Evolutionary conservation across 768 basidiomycete genomes (phyloP), one percentile per base, ranked within the genome.

Genomic region (Calocera viscosa): DNA sequence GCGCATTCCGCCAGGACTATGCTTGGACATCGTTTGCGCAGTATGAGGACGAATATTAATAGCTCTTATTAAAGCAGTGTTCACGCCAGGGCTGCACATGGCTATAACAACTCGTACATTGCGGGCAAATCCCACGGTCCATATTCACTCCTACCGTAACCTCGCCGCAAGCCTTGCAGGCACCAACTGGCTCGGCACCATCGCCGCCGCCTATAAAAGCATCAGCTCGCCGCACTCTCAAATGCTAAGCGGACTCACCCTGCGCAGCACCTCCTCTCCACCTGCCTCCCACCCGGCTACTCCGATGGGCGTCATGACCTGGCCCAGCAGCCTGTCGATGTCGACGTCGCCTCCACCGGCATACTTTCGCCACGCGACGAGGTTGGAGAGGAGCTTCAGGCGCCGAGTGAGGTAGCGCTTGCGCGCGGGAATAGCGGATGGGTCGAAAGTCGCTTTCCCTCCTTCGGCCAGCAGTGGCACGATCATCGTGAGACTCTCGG

Each of bases 261-360:
- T 84, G 32, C 76, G 78, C 67, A 83, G 78, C 67, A 83, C 76
- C 40, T 84, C 84, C 74, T 87, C 82, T 1, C 91, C 91, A 12
- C 94, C 92, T 39, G 90, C 88, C 14, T 47, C 90, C 94, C 93
- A 96, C 10, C 88, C 89, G 66, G 80, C 82, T 68, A 84, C 81
- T 3, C 91, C 86, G 33, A 90, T 79, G 3, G 82, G 84, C 64
- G 88, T 72, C 47, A 94, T 80, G 68, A 81, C 82, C 22, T 81
- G 78, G 24, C 82, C 82, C 10, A 90, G 79, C 17, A 93, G 75
- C 69, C 79, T 80, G 16, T 76, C 80, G 24, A 83, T 80, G 49
- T 90, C 76, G 63, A 79, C 75, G 8, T 81, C 83, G n/a, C 85
- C 72, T 7, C 83, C 83, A 70, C 80, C 85, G 63, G 83, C 79